A percentile compares a stretch with the other conserved stretches of the same genome.
Conservation (phyloP, 192 early-diverging fungal species). For the Pecoramyces ruminantium region DNA sequence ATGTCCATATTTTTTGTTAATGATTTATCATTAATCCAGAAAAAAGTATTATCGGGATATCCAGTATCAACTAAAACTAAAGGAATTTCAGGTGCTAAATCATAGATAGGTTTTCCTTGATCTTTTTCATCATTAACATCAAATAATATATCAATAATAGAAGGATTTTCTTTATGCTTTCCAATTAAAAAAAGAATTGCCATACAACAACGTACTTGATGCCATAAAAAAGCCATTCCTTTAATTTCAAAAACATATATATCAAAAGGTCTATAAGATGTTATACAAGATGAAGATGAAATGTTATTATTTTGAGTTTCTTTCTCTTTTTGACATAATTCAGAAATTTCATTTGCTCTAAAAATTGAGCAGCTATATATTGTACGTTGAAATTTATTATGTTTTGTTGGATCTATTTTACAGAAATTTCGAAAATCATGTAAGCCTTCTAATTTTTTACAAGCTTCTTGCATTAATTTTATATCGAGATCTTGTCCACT, state of each 20-base stretch:
- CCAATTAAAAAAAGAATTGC: slow-evolving; percentile 73
- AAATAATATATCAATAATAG: slow-evolving; percentile 11
- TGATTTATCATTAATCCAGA: background rate
- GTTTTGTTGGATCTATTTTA: slow-evolving; percentile 73
- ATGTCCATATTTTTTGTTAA: no score
- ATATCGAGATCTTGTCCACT: slow-evolving; percentile 47
- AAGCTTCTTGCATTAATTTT: slow-evolving; percentile 54
- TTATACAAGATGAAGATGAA: slow-evolving; percentile 1
- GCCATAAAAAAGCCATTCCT: slow-evolving; percentile 92
- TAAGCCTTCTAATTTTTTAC: slow-evolving; percentile 46
- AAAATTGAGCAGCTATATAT: background rate
- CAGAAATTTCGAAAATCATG: slow-evolving; percentile 95
- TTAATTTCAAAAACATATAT: slow-evolving; percentile 2
- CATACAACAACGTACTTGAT: slow-evolving; percentile 96
- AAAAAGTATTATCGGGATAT: background rate
- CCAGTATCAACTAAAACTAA: slow-evolving; percentile 63
- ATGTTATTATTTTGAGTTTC: no score
- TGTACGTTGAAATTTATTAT: background rate
- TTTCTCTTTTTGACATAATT: background rate
- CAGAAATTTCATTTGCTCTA: background rate
- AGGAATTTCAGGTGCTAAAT: slow-evolving; percentile 79
- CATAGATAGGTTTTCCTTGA: slow-evolving; percentile 55
- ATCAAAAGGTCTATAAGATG: background rate
- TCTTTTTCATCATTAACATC: slow-evolving; percentile 46
- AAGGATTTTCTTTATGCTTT: slow-evolving; percentile 55